Evolutionary conservation across 352 stramenopile genomes (phyloP), one percentile per base, ranked within the genome.

Genomic region (Globisporangium alternatum): DNA sequence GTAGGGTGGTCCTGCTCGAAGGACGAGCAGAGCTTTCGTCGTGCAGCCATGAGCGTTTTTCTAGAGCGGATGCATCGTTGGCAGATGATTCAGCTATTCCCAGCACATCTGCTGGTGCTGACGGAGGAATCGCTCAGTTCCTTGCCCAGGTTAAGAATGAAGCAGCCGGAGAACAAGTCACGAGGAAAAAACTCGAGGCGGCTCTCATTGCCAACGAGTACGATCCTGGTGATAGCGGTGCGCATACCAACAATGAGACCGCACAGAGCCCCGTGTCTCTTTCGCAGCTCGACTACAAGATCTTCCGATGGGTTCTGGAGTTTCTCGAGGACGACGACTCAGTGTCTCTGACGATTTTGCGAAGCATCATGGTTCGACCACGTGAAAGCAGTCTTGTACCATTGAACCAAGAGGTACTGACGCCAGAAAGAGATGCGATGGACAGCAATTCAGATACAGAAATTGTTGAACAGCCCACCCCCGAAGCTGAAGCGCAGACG

Each of bases 1-100:
- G 49, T 5, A 21, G 21, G 17, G 63, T 68, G 35, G 9, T 68
- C 10, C 8, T 68, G 56, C n/a, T 64, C 35, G 56, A 68, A 45
- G 63, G 48, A 21, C 7, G 13, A 3, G 48, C 9, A 8, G 22
- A 39, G 0, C 13, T 68, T 37, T 17, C 13, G 0, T 21, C 3
- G 0, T 68, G 63, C 12, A 25, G 10, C 9, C 62, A 63, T n/a
- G 43, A 6, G 10, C 8, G n/a, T 7, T 2, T 9, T n/a, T n/a
- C 2, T n/a, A 28, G 7, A 9, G 31, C 22, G 15, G 25, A 52
- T 3, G 25, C 25, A n/a, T 41, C 22, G 19, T n/a, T 25, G n/a
- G 43, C 7, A 43, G 43, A 4, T 37, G 58, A 41, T 3, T 21
- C 15, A 21, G 13, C 4, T 12, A 31, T 45, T 5, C 3, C 41